Percentiles rank a stretch among this genome's conserved stretches.
These are phyloP conservation scores for Planoprotostelium fungivorum DNA, from an alignment of 78 protist genomes.

Conservation along the genomic window DNA sequence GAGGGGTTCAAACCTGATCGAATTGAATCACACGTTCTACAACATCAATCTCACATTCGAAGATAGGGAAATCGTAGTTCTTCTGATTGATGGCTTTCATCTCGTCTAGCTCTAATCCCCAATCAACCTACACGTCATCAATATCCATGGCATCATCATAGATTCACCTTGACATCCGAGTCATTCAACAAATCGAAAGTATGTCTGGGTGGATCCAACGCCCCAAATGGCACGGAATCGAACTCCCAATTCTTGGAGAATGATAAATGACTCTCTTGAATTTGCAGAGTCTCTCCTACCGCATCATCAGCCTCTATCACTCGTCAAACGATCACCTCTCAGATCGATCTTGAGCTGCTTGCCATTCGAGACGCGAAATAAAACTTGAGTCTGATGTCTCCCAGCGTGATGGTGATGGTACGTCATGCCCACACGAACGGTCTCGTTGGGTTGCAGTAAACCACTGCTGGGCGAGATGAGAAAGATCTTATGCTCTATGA, in stretches of 20 bases:
- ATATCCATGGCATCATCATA: not conserved
- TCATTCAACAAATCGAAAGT: not conserved
- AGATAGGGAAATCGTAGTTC: not conserved
- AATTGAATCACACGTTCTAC: too few relatives aligned
- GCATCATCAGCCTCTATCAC: not conserved
- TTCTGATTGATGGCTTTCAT: not conserved
- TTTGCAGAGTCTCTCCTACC: not conserved
- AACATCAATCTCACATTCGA: not conserved
- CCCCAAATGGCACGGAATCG: not conserved
- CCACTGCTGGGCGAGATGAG: not conserved
- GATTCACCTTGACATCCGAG: not conserved
- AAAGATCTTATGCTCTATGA: not conserved
- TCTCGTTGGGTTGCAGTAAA: not conserved
- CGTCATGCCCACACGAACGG: not conserved
- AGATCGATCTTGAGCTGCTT: not conserved
- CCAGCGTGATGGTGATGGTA: not conserved
- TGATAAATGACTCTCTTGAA: not conserved
- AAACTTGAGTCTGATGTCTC: not conserved
- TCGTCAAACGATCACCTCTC: not conserved
- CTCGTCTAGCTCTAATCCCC: not conserved
- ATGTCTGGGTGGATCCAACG: not conserved
- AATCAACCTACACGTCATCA: not conserved
- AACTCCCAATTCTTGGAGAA: not conserved
- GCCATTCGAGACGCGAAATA: not conserved
- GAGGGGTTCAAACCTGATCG: not conserved